phyloP scores from a whole-genome alignment of 306 rosid species.

The Rubus idaeus region DNA sequence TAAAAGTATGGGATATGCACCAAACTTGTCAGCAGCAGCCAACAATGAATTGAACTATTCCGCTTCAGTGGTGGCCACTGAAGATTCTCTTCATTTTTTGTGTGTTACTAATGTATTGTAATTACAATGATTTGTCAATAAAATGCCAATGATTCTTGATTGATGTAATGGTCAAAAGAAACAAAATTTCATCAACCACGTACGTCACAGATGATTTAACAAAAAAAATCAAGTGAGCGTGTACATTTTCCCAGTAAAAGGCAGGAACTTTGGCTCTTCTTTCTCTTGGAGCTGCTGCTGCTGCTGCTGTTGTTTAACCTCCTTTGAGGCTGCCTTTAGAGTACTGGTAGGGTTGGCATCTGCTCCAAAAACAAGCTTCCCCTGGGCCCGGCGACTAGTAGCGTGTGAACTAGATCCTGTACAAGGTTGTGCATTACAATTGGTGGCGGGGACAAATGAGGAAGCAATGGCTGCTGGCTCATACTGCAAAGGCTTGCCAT shows the following conservation, averaged over 20 bases:
- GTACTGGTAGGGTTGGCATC: background rate
- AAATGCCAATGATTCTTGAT: background rate
- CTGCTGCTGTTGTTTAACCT: background rate
- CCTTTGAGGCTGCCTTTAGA: background rate
- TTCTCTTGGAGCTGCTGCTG: background rate
- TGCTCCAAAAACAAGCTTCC: background rate
- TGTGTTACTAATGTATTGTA: too few relatives aligned
- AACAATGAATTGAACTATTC: background rate
- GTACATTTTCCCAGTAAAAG: slow-evolving; percentile 21
- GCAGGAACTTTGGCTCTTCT: background rate
- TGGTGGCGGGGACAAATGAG: background rate
- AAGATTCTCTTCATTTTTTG: too few relatives aligned
- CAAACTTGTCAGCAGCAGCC: background rate
- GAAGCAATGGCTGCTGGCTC: background rate
- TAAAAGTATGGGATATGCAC: background rate
- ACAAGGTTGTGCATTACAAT: background rate
- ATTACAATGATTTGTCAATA: background rate
- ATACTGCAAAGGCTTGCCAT: slow-evolving; percentile 8
- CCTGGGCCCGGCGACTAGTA: background rate
- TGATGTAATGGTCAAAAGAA: background rate
- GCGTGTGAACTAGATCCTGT: background rate
- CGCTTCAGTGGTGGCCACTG: too few relatives aligned
- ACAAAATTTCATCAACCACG: background rate
- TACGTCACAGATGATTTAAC: background rate
- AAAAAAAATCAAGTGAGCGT: background rate